phyloP scores from a whole-genome alignment of 1,139 yeast genomes.

The Saccharomycopsis phalli region DNA sequence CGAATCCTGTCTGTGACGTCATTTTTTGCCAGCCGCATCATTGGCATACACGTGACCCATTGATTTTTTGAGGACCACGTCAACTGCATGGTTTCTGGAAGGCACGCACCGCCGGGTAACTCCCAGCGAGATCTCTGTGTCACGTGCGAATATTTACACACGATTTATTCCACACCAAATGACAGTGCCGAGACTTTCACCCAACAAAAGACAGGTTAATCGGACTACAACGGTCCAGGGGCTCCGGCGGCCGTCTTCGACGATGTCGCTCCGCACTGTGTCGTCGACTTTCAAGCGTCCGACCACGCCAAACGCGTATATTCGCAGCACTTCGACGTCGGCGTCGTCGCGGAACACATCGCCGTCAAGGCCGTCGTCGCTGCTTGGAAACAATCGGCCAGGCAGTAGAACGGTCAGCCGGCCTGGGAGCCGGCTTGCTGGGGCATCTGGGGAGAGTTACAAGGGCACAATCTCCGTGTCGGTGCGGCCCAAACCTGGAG shows the following conservation, averaged over 20 bases:
- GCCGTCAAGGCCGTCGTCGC: constrained; percentile 17
- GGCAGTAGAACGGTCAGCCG: background rate
- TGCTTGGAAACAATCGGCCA: constrained; percentile 9
- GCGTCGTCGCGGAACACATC: constrained; percentile 10
- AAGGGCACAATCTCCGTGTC: constrained; percentile 31
- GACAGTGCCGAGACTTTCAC: constrained; percentile 15
- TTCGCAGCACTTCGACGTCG: constrained; percentile 6
- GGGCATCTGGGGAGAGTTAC: constrained; percentile 20
- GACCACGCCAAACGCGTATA: constrained; percentile 11
- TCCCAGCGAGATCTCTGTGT: too few relatives aligned
- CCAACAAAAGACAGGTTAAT: constrained; percentile 9
- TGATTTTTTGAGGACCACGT: too few relatives aligned
- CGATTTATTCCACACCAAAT: constrained; percentile 1
- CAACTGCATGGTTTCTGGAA: too few relatives aligned
- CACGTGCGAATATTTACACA: background rate
- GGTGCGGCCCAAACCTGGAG: constrained; percentile 30
- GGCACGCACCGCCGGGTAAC: too few relatives aligned
- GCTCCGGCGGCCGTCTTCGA: constrained; percentile 16
- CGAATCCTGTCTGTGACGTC: constrained; percentile 48
- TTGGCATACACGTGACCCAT: too few relatives aligned
- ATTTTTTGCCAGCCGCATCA: too few relatives aligned
- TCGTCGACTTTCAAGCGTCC: constrained; percentile 11
- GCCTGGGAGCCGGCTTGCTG: background rate
- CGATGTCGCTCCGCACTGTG: constrained; percentile 17
- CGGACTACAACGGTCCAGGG: background rate